A percentile compares a stretch with the other conserved stretches of the same genome.
Evolutionary conservation across 1,139 yeast genomes (phyloP).

Genomic region (Diutina scorzettiae): DNA sequence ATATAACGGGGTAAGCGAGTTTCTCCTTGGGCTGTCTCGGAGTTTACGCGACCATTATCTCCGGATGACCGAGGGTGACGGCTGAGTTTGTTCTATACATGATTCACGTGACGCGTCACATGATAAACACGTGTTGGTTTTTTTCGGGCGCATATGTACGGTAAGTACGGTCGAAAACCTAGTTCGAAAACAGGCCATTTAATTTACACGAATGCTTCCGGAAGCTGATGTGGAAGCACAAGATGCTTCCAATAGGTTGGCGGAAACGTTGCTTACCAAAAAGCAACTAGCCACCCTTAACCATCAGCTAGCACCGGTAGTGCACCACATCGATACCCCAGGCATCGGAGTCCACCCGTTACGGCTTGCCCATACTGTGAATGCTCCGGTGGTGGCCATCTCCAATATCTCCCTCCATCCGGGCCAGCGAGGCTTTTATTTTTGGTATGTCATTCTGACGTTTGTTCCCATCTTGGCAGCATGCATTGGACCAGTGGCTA

Average conservation of each 20-base stretch:
- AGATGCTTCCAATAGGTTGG: background rate
- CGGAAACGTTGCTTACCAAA: background rate
- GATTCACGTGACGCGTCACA: too few relatives aligned
- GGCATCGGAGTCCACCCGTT: background rate
- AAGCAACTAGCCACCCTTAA: background rate
- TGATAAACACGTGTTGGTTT: too few relatives aligned
- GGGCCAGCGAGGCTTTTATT: conserved; percentile 33
- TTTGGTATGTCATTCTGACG: conserved; percentile 53
- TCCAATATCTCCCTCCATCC: conserved; percentile 26
- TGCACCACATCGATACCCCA: background rate
- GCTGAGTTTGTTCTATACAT: too few relatives aligned
- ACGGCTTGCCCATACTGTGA: conserved; percentile 8
- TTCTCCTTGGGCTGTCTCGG: background rate
- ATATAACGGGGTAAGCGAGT: background rate
- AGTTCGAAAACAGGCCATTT: too few relatives aligned
- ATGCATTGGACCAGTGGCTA: conserved; percentile 67
- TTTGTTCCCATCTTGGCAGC: conserved; percentile 67
- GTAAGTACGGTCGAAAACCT: too few relatives aligned
- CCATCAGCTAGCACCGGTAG: conserved; percentile 1
- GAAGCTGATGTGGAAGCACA: background rate
- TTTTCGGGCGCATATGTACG: too few relatives aligned
- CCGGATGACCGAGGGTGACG: background rate
- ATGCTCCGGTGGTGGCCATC: conserved; percentile 22
- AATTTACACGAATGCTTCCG: background rate
- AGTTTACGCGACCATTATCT: background rate